Base-by-base conservation (phyloP, 768 basidiomycete species). In the Scleroderma bovista region DNA sequence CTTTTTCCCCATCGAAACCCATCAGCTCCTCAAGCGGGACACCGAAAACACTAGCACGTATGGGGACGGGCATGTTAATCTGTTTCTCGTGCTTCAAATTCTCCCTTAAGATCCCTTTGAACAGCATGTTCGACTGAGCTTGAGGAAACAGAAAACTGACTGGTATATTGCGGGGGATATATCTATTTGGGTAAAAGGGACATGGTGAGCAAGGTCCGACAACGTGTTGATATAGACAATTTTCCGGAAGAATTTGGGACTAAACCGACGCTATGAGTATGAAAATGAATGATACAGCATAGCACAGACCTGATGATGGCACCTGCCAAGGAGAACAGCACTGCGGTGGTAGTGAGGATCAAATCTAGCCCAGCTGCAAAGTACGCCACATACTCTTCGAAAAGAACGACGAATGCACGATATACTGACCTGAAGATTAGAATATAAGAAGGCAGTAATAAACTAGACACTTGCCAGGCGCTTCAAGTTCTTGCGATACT, bases 221-320 rank as follows among this genome's bases (percentile, higher is more conserved):
- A 93, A 75, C 0, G 89, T 90, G 48, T 78, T 69, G 48, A 87
- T 75, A 63, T 93, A 92, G 23, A 74, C 68, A 56, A 93, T 73
- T 71, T 93, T 93, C 59, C 83, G 82, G 65, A 89, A 92, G 71
- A 93, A 93, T 65, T 93, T 93, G 13, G 91, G 91, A 58, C 88
- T 89, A 47, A 19, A n/a, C 40, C 50, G 39, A 32, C n/a, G 37
- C 47, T 37, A 44, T 43, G 32, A 40, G 16, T 16, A 13, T n/a
- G 3, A 38, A 12, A 26, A 40, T 20, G 13, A 10, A 17, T 29
- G 12, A 41, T 22, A 38, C 12, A 7, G 13, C 9, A 13, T 34
- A 31, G 20, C 17, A 46, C 68, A n/a, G 51, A 87, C 85, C 86
- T 91, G 60, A 93, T 89, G 53, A 92, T 83, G 36, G 90, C 86